These are phyloP conservation scores for Trifolium pratense DNA, from an alignment of 306 rosid species.

Conservation along the genomic window DNA sequence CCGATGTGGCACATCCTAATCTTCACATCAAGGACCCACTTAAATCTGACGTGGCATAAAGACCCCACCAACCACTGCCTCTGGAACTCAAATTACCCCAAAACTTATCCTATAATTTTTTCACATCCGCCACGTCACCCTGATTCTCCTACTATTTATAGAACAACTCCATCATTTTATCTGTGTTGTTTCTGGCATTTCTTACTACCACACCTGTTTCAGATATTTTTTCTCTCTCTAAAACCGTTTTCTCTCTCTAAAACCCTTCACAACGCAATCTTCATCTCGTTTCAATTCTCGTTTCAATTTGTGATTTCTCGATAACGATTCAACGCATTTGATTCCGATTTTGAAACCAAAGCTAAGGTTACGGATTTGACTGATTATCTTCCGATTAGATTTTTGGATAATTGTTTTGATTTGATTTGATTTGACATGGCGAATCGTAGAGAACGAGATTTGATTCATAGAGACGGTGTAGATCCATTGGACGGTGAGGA, in stretches of 20 bases:
- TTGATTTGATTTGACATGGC: conserved; percentile 67
- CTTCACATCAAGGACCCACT: conserved; percentile 16
- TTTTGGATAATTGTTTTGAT: conserved; percentile 5
- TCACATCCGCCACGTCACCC: conserved; percentile 67
- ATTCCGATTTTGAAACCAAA: conserved; percentile 24
- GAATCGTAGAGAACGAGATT: conserved; percentile 55
- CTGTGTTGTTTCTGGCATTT: conserved; percentile 9
- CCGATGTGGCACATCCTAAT: conserved; percentile 33
- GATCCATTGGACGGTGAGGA: conserved; percentile 52
- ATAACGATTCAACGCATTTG: conserved; percentile 12
- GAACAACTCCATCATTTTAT: neutral
- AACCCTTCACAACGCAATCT: neutral
- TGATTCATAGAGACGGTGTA: conserved; percentile 33
- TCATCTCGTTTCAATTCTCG: conserved; percentile 4
- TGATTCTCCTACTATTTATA: conserved; percentile 38
- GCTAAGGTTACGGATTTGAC: conserved; percentile 34
- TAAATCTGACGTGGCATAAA: conserved; percentile 42
- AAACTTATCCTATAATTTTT: conserved; percentile 37
- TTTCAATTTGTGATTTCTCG: conserved; percentile 4
- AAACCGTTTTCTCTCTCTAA: conserved; percentile 35
- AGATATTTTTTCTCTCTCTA: conserved; percentile 47
- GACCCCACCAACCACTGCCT: conserved; percentile 38
- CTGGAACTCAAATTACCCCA: conserved; percentile 56
- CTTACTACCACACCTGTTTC: neutral
- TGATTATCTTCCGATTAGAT: neutral